Evolutionary conservation across 106 monocot species (phyloP).

Genomic region (Ottelia alismoides): DNA sequence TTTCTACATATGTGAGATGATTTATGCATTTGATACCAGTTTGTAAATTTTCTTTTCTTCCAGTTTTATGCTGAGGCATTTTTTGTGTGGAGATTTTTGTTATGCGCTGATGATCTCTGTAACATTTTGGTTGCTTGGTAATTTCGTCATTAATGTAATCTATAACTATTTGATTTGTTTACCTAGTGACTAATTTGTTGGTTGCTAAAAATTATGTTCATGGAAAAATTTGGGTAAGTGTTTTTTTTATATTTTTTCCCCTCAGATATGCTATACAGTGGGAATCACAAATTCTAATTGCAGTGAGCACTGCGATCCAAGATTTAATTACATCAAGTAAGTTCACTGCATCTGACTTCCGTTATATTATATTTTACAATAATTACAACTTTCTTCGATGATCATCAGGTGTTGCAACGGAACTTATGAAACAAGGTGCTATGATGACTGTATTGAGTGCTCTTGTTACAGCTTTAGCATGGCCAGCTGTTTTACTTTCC

Average conservation of each 20-base stretch:
- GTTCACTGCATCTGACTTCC: too few relatives aligned
- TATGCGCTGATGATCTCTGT: too few relatives aligned
- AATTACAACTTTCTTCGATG: too few relatives aligned
- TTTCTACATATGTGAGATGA: too few relatives aligned
- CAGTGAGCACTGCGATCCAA: slow-evolving; percentile 84
- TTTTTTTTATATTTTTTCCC: too few relatives aligned
- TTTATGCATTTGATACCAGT: too few relatives aligned
- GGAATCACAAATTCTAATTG: slow-evolving; percentile 90
- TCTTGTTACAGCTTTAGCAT: slow-evolving; percentile 77
- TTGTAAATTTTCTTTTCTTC: too few relatives aligned
- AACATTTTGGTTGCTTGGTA: too few relatives aligned
- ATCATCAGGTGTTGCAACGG: slow-evolving; percentile 47
- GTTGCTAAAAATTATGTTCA: background rate
- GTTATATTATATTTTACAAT: too few relatives aligned
- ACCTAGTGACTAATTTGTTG: background rate
- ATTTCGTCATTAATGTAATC: too few relatives aligned
- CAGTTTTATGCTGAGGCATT: too few relatives aligned
- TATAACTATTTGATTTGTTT: background rate
- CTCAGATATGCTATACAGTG: slow-evolving; percentile 91
- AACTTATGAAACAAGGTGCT: slow-evolving; percentile 87
- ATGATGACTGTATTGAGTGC: slow-evolving; percentile 86
- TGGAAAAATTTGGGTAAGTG: background rate
- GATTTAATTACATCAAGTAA: slow-evolving; percentile 96
- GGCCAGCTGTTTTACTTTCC: slow-evolving; percentile 80
- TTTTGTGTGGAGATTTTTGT: too few relatives aligned